Conservation (phyloP, 306 rosid species). For the Quercus robur region DNA sequence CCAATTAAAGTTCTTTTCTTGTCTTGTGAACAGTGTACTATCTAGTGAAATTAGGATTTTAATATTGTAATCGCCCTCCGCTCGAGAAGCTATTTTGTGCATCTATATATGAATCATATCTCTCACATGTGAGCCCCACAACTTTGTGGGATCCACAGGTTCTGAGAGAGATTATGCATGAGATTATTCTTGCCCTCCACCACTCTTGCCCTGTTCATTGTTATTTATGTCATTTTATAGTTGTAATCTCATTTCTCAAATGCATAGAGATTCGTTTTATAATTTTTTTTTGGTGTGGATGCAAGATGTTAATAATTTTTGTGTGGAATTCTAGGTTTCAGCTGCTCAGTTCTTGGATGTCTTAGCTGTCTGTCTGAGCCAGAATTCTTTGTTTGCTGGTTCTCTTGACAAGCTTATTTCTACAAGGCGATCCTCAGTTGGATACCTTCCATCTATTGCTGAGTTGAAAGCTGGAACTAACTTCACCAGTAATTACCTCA, state of each 20-base stretch:
- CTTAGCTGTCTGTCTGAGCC: conserved; percentile 74
- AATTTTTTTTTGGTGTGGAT: conserved; percentile 4
- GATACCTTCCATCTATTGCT: conserved; percentile 71
- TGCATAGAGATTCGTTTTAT: neutral
- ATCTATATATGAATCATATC: too few species aligned
- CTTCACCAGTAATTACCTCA: conserved; percentile 34
- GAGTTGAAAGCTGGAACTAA: conserved; percentile 73
- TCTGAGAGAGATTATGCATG: too few species aligned
- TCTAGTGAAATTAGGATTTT: neutral
- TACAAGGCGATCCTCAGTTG: conserved; percentile 57
- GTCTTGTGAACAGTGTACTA: neutral
- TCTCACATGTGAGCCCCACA: too few species aligned
- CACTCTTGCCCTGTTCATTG: neutral
- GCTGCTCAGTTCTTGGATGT: conserved; percentile 76
- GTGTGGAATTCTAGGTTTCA: conserved; percentile 53
- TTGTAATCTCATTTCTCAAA: neutral
- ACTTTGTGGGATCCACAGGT: too few species aligned
- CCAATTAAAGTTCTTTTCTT: too few species aligned
- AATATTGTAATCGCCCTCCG: neutral
- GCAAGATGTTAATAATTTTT: conserved; percentile 16
- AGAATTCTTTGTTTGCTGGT: conserved; percentile 75
- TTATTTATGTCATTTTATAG: neutral
- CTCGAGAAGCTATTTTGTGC: neutral
- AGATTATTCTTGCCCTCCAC: too few species aligned
- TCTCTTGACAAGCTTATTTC: conserved; percentile 61